Base-by-base conservation (phyloP, 768 basidiomycete genomes). In the Multifurca ochricompacta region DNA sequence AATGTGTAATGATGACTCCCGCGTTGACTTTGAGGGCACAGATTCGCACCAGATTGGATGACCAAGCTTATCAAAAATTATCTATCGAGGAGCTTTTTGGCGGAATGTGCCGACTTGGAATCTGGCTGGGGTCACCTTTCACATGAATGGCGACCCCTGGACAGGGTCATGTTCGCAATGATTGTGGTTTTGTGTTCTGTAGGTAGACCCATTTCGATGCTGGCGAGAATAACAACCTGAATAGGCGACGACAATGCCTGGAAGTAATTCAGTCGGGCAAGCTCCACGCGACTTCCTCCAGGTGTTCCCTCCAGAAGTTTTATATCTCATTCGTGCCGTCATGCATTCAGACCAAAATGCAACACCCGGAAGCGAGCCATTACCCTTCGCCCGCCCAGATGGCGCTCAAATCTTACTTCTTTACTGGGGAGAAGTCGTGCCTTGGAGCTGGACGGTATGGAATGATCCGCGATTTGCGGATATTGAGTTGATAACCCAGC, bases 371-470 rank as follows among this genome's bases (percentile, higher is more conserved):
- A 35, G 13, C 9, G 23, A 28, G 3, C 7, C 42, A 11, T 34
- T 43, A 1, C 48, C 63, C 2, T 53, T 56, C 31, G 31, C 25
- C 32, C 25, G 13, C 8, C 64, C 76, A 6, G 76, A 81, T 63
- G 52, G 62, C 41, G 66, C 82, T 10, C 75, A 77, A 54, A 65
- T 43, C 6, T 71, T 84, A 19, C 64, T 88, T n/a, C 50, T 85
- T n/a, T 68, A 68, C 56, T 87, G 81, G 79, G 78, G 80, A 28
- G 59, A 72, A 10, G 67, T 76, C 10, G 65, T 84, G 3, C 74
- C 77, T 1, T 87, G 86, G 85, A 72, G 71, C 50, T 90, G 87
- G 85, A 67, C 64, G 10, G 66, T 74, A 6, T 88, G 84, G 82
- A 65, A 68, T 43, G 84, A 86, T 60, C 69, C 70, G 54, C 73